Percentiles rank a stretch among this genome's conserved stretches.
Conservation (phyloP, 495 filamentous ascomycete species). For the Daldinia childiae region DNA sequence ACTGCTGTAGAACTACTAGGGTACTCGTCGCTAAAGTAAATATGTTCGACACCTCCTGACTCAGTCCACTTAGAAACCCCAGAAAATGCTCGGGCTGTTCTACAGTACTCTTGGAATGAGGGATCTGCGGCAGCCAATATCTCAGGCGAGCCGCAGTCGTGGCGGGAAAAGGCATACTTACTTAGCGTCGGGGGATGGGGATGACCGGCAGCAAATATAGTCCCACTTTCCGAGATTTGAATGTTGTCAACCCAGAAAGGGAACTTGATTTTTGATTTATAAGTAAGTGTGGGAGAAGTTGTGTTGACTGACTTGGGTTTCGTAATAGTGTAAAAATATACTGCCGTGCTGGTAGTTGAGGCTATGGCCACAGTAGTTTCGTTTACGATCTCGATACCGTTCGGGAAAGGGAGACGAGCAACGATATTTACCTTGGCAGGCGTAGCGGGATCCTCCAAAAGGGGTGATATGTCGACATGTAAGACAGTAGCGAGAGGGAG, state of each 20-base stretch:
- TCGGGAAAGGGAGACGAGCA: constrained; percentile 38
- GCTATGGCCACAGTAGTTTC: constrained; percentile 52
- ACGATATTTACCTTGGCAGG: constrained; percentile 34
- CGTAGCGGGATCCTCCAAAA: constrained; percentile 51
- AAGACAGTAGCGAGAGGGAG: constrained; percentile 50
- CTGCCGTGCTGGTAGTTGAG: constrained; percentile 41
- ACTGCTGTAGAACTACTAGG: constrained; percentile 50
- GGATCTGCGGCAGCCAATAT: constrained; percentile 30
- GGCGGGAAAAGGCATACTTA: constrained; percentile 37
- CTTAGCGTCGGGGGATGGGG: constrained; percentile 48
- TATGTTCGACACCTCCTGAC: constrained; percentile 44
- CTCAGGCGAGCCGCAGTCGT: constrained; percentile 37
- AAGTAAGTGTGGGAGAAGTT: constrained; percentile 30
- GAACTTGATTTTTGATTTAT: constrained; percentile 37
- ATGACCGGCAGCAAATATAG: constrained; percentile 55
- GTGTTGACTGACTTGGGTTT: not conserved
- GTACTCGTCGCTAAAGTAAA: constrained; percentile 50
- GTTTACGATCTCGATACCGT: constrained; percentile 49
- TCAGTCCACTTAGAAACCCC: constrained; percentile 55
- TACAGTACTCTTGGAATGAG: constrained; percentile 42
- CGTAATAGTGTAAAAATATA: constrained; percentile 50
- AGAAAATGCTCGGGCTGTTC: constrained; percentile 44
- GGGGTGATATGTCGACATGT: constrained; percentile 50
- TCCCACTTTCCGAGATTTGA: constrained; percentile 50
- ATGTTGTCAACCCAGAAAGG: constrained; percentile 56